Base-by-base conservation (phyloP, 208 protist genomes). In the Lotmaria passim region DNA sequence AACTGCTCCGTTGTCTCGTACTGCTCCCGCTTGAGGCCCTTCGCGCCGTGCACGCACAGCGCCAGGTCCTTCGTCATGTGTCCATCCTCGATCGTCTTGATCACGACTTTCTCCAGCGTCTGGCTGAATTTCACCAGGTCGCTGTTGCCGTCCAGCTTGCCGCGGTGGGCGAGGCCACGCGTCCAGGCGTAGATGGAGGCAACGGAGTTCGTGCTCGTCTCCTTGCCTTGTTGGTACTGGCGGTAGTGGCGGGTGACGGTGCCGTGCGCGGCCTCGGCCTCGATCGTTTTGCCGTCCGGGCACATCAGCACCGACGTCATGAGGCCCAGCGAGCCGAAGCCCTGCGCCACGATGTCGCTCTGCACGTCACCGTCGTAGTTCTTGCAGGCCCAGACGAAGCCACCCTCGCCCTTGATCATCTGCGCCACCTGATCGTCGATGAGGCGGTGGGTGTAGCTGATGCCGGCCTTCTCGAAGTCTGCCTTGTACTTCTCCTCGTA, bases 361-460 rank as follows among this genome's bases (percentile, higher is more conserved):
- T 99, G 98, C 38, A 99, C 98, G 75, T 99, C 98, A 30, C 98
- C 98, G 73, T 99, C 98, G 83, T 99, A 99, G 88, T 99, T 99
- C 87, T 99, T 99, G 85, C 98, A 99, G 12, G 98, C 98, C 97
- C 97, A 99, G 36, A 99, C 95, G 69, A 98, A 98, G 33, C 97
- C 94, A 56, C 94, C 94, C 44, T 85, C 72, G 60, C 88, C 87
- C 79, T 98, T 98, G 28, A 98, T 83, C 77, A 91, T 87, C 78
- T 98, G 93, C 44, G 98, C 98, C 46, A 99, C 98, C 86, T 98
- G 95, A 79, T 99, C 98, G 78, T 99, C 98, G 51, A 99, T 99
- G 12, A 99, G 93, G 56, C 98, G 92, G 74, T 99, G 98, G 56
- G 93, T 84, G 82, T 98, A 99, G 67, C 82, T 90, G 61, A 99